Conservation (phyloP, 441 rosid species). For the Pelargonium citronellum region DNA sequence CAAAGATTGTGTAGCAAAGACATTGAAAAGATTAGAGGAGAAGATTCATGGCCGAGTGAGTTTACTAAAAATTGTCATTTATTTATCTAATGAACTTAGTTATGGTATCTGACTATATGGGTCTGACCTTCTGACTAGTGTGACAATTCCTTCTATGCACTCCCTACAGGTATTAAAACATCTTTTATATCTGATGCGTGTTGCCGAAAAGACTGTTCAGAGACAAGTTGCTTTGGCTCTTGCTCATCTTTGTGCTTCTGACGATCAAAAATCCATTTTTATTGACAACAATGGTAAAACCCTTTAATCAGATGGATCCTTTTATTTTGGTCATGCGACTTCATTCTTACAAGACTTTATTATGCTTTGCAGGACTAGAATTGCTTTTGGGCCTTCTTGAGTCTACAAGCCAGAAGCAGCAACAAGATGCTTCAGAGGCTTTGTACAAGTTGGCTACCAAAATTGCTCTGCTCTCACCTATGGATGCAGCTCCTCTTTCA, state of each 20-base stretch:
- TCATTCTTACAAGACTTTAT: neutral
- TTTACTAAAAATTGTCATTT: neutral
- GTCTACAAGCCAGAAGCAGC: conserved; percentile 42
- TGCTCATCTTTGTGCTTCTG: conserved; percentile 58
- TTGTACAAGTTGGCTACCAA: conserved; percentile 48
- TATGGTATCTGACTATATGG: no score
- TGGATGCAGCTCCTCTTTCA: conserved; percentile 56
- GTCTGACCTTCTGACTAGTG: no score
- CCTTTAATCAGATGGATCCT: neutral
- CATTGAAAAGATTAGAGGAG: conserved; percentile 59
- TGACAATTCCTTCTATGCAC: conserved; percentile 12
- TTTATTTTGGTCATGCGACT: neutral
- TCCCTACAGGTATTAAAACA: conserved; percentile 45
- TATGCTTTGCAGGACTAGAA: conserved; percentile 40
- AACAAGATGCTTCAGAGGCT: conserved; percentile 48
- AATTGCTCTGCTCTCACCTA: conserved; percentile 39
- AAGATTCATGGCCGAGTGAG: conserved; percentile 58
- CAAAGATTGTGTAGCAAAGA: conserved; percentile 60
- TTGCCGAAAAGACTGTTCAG: conserved; percentile 43
- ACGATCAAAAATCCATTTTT: conserved; percentile 46
- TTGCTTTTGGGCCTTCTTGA: conserved; percentile 46
- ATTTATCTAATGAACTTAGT: neutral
- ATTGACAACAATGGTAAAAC: conserved; percentile 48
- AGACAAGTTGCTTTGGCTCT: conserved; percentile 54
- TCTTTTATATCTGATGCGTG: conserved; percentile 49